Percentiles rank a stretch among this genome's conserved stretches.
Evolutionary conservation across 2,329 filamentous ascomycete species (phyloP).

Genomic region (Curvularia eragrostidis): DNA sequence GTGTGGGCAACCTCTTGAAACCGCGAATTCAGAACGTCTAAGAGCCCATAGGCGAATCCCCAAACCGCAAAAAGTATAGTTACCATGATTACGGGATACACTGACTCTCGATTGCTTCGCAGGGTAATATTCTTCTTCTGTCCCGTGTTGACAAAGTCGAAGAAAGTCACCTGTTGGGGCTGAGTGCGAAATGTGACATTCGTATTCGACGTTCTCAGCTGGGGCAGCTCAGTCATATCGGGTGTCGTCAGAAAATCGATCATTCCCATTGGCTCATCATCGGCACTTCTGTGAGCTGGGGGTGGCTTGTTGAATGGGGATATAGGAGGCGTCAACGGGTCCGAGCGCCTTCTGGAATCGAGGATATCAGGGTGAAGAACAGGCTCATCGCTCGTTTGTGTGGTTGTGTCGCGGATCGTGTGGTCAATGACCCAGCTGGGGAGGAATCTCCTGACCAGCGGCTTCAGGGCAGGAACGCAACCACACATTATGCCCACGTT

Average conservation of each 20-base stretch:
- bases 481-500: slow-evolving; percentile 89
- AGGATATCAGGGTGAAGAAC: slow-evolving; percentile 34
- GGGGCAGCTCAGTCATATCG: slow-evolving; percentile 48
- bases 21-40: slow-evolving; percentile 79
- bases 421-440: slow-evolving; percentile 63
- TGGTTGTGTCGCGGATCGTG: slow-evolving; percentile 38
- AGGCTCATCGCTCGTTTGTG: slow-evolving; percentile 40
- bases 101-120: slow-evolving; percentile 67
- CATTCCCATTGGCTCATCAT: slow-evolving; percentile 51
- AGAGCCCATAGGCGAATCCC: slow-evolving; percentile 87
- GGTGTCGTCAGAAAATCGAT: slow-evolving; percentile 63
- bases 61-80: slow-evolving; percentile 85
- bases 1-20: slow-evolving; percentile 69
- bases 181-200: slow-evolving; percentile 36
- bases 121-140: slow-evolving; percentile 73
- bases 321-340: slow-evolving; percentile 29
- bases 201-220: slow-evolving; percentile 48
- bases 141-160: slow-evolving; percentile 76
- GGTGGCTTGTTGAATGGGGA: slow-evolving; percentile 37
- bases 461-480: slow-evolving; percentile 91
- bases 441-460: slow-evolving; percentile 71
- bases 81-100: slow-evolving; percentile 76
- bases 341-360: slow-evolving; percentile 29
- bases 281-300: slow-evolving; percentile 26
- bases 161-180: slow-evolving; percentile 61